These are phyloP conservation scores for Alternaria panax DNA, from an alignment of 2,329 filamentous ascomycete genomes.

Conservation along the genomic window DNA sequence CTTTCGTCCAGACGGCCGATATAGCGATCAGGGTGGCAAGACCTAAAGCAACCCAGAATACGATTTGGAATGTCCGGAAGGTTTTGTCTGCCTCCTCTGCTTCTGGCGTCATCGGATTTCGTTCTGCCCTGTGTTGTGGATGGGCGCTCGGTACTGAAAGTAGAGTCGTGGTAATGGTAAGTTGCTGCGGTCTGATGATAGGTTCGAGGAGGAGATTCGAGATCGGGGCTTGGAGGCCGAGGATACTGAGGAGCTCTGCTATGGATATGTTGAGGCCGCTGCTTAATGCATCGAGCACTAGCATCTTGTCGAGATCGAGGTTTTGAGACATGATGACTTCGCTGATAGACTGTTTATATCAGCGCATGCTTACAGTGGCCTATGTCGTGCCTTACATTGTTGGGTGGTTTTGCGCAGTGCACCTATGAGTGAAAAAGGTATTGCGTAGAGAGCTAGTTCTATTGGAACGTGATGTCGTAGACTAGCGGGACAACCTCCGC, in stretches of 20 bases:
- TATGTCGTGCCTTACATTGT: background rate
- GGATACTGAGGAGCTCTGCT: slow-evolving; percentile 5
- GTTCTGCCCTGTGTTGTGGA: background rate
- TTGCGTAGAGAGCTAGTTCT: background rate
- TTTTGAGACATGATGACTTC: slow-evolving; percentile 2
- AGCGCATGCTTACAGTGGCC: background rate
- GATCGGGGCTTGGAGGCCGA: slow-evolving; percentile 8
- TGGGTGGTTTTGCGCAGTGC: background rate
- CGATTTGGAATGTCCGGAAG: background rate
- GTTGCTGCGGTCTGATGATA: background rate
- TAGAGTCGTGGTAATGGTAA: background rate
- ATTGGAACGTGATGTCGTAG: background rate
- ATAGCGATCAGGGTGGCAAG: background rate
- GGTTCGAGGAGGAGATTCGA: slow-evolving; percentile 7
- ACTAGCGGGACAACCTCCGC: background rate
- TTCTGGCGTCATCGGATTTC: background rate
- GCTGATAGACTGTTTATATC: background rate
- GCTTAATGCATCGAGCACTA: slow-evolving; percentile 9
- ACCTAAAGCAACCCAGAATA: slow-evolving; percentile 1
- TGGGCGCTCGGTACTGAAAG: background rate
- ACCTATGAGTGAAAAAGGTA: background rate
- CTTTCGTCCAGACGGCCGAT: slow-evolving; percentile 1
- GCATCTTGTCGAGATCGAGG: background rate
- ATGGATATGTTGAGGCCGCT: slow-evolving; percentile 9
- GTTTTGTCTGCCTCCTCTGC: background rate